These are phyloP conservation scores for Aspergillus carbonarius DNA, from an alignment of 2,329 filamentous ascomycete genomes.

Conservation along the genomic window DNA sequence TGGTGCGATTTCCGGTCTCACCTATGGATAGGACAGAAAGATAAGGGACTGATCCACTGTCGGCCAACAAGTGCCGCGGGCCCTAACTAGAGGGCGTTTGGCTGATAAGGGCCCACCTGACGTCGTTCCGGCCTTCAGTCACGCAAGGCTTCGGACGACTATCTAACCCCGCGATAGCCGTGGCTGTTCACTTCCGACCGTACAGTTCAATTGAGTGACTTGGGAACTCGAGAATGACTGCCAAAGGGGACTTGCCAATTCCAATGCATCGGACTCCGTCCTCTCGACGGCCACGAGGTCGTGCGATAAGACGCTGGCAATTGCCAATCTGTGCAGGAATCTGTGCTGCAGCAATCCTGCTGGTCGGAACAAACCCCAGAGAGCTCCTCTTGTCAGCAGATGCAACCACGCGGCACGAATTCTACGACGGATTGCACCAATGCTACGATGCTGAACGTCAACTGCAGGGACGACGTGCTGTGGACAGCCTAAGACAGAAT, in stretches of 20 bases:
- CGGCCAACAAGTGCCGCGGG: no score
- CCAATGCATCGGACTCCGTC: not conserved
- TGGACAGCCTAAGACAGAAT: not conserved
- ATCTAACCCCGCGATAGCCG: not conserved
- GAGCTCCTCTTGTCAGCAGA: not conserved
- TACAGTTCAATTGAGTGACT: not conserved
- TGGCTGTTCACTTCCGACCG: not conserved
- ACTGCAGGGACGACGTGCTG: not conserved
- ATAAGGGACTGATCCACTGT: no score
- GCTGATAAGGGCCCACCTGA: not conserved
- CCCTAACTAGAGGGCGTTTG: no score
- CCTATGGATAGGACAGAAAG: no score
- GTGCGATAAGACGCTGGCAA: not conserved
- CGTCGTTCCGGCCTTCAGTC: not conserved
- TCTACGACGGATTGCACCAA: not conserved
- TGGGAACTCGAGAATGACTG: not conserved
- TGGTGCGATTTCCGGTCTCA: no score
- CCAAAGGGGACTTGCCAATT: not conserved
- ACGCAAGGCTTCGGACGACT: not conserved
- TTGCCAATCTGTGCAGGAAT: not conserved
- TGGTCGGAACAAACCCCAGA: not conserved
- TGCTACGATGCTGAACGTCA: not conserved
- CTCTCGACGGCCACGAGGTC: not conserved
- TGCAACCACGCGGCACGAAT: not conserved
- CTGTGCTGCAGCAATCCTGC: not conserved